Percentiles rank a stretch among this genome's conserved stretches.
phyloP scores from a whole-genome alignment of 768 basidiomycete species.

The Inosperma sp. region DNA sequence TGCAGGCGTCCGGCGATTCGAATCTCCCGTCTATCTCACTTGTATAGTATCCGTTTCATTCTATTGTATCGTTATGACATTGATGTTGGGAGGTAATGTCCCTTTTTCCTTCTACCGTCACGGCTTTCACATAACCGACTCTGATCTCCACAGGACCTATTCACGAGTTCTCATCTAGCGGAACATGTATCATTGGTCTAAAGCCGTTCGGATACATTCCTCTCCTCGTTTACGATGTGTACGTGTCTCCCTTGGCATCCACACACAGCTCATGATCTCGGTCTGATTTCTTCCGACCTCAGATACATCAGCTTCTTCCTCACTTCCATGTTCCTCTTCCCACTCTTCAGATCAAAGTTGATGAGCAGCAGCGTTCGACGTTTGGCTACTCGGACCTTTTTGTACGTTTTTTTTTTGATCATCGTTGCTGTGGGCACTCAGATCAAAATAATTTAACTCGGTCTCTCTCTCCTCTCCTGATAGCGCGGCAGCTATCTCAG shows the following conservation, averaged over 20 bases:
- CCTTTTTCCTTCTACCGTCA: neutral
- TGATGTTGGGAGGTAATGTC: slow-evolving; percentile 36
- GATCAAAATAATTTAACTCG: neutral
- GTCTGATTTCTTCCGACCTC: neutral
- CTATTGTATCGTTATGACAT: slow-evolving; percentile 37
- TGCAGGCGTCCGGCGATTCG: slow-evolving; percentile 28
- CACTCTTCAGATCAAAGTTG: slow-evolving; percentile 35
- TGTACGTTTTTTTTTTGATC: slow-evolving; percentile 26
- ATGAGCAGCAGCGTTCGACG: slow-evolving; percentile 31
- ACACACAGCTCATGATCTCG: neutral
- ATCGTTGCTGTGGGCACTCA: neutral
- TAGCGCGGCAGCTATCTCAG: slow-evolving; percentile 43
- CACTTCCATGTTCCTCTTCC: slow-evolving; percentile 44
- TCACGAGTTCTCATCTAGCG: slow-evolving; percentile 32
- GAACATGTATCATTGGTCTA: slow-evolving; percentile 46
- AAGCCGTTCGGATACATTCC: slow-evolving; percentile 40
- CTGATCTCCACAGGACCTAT: slow-evolving; percentile 33
- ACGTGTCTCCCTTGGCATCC: slow-evolving; percentile 18
- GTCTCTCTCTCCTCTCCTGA: neutral
- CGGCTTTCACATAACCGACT: neutral
- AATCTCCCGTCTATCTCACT: slow-evolving; percentile 39
- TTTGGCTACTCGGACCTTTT: slow-evolving; percentile 39
- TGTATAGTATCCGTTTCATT: slow-evolving; percentile 34
- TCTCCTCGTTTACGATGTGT: slow-evolving; percentile 46
- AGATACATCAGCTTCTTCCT: slow-evolving; percentile 35